Base-by-base conservation (phyloP, 805 yeast genomes). In the Yarrowia sp. region DNA sequence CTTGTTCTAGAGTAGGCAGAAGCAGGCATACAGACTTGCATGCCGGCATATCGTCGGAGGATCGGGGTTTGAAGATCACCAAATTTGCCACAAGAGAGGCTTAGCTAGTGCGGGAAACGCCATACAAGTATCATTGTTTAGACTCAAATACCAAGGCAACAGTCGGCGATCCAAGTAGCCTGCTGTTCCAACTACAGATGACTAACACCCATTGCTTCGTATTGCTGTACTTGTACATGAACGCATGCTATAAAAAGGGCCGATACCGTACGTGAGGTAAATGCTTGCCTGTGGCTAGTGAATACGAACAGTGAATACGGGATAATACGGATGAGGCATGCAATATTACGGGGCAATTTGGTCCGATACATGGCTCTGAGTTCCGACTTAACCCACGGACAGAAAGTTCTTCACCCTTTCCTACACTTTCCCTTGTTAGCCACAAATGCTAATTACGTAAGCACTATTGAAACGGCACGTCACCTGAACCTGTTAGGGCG, bases 31-130 rank as follows among this genome's bases (percentile, higher is more conserved):
- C 42, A 8, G 13, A 19, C 42, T 36, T 52, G 58, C 58, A 52
- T n/a, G 43, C 58, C 43, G 43, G 58, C 58, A 52, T 52, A 20
- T 38, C 42, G 33, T 52, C 43, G 58, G 58, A 52, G 58, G 43
- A 38, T 52, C 58, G 58, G 58, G 58, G 56, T 17, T 52, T 52
- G 56, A 17, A 10, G 19, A 34, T 33, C 24, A 33, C 5, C 9
- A 47, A 20, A 3, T 19, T 20, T 20, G 49, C 15, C 33, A 20
- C 30, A 7, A 20, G 33, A 20, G 49, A 24, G 36, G 17, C 10
- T 47, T 8, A 3, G 14, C 14, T 36, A 9, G 13, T 36, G 38
- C 8, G 38, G 38, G 3, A 36, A 36, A 6, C 30, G 6, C 30
- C 30, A 24, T 24, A 24, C 30, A 24, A 7, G 30, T 24, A 24